Conservation (phyloP, 805 yeast genomes). For the Candida montana region DNA sequence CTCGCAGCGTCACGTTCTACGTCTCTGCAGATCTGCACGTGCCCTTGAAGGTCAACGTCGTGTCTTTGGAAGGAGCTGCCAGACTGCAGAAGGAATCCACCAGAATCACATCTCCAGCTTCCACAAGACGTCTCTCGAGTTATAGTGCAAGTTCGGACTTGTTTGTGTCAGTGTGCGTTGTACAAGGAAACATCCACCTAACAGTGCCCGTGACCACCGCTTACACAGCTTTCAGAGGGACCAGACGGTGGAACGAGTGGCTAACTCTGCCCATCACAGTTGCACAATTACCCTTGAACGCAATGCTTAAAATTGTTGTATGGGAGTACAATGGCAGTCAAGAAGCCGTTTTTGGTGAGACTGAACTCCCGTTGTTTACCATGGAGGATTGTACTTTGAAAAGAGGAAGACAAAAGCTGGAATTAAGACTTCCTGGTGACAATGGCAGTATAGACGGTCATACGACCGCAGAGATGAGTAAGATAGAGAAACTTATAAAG, state of each 20-base stretch:
- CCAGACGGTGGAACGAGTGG: slow-evolving; percentile 67
- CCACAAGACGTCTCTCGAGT: slow-evolving; percentile 36
- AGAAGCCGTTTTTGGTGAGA: slow-evolving; percentile 50
- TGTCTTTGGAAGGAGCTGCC: slow-evolving; percentile 39
- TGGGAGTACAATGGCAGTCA: slow-evolving; percentile 64
- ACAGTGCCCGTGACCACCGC: slow-evolving; percentile 46
- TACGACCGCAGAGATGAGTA: slow-evolving; percentile 39
- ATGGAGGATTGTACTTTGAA: slow-evolving; percentile 54
- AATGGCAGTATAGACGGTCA: slow-evolving; percentile 19
- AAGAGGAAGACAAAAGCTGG: slow-evolving; percentile 64
- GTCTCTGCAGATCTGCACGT: slow-evolving; percentile 49
- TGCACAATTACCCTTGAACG: slow-evolving; percentile 60
- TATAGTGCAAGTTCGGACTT: slow-evolving; percentile 31
- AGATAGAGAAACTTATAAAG: slow-evolving; percentile 50
- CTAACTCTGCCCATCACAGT: slow-evolving; percentile 65
- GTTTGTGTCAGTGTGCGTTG: slow-evolving; percentile 42
- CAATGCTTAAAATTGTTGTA: slow-evolving; percentile 54
- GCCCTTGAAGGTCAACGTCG: slow-evolving; percentile 44
- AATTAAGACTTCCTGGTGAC: slow-evolving; percentile 35
- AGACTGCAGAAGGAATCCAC: slow-evolving; percentile 39
- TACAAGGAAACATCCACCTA: slow-evolving; percentile 39
- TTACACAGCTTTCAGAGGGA: slow-evolving; percentile 39
- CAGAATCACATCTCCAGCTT: slow-evolving; percentile 41
- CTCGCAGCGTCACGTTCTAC: slow-evolving; percentile 46
- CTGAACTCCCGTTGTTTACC: slow-evolving; percentile 57